phyloP scores from a whole-genome alignment of 352 stramenopile species.

The Globisporangium apiculatum region DNA sequence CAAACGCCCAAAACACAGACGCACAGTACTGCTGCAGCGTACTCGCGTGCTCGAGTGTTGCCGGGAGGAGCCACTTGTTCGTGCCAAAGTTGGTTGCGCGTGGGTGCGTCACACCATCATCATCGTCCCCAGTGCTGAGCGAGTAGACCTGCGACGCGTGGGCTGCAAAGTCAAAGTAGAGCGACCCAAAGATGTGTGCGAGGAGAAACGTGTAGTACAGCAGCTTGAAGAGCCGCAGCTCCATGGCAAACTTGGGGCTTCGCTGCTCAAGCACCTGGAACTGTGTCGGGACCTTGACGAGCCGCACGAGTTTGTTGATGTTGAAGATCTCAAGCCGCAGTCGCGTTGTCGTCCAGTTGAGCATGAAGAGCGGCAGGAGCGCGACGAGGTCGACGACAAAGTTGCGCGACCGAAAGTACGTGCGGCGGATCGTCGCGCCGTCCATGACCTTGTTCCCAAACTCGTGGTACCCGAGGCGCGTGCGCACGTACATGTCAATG shows the following conservation, averaged over 20 bases:
- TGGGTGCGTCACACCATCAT: background rate
- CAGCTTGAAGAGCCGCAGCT: constrained; percentile 45
- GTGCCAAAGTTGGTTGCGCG: constrained; percentile 26
- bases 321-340: constrained; percentile 33
- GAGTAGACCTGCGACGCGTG: constrained; percentile 24
- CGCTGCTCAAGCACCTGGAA: constrained; percentile 33
- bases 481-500: constrained; percentile 35
- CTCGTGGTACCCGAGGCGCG: constrained; percentile 32
- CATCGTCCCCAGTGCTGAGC: constrained; percentile 1
- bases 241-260: constrained; percentile 32
- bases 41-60: constrained; percentile 16
- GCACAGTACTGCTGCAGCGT: constrained; percentile 23
- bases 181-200: constrained; percentile 40
- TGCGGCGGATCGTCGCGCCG: constrained; percentile 17
- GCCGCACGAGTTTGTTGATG: constrained; percentile 42
- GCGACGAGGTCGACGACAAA: constrained; percentile 38
- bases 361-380: constrained; percentile 26
- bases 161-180: constrained; percentile 48
- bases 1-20: constrained; percentile 35
- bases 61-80: constrained; percentile 29
- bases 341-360: constrained; percentile 23
- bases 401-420: constrained; percentile 26
- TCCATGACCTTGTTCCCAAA: constrained; percentile 58
- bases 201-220: constrained; percentile 50
- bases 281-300: constrained; percentile 41